A percentile compares a stretch with the other conserved stretches of the same genome.
These are phyloP conservation scores for Dendrothele bispora DNA, from an alignment of 768 basidiomycete species.

Conservation along the genomic window DNA sequence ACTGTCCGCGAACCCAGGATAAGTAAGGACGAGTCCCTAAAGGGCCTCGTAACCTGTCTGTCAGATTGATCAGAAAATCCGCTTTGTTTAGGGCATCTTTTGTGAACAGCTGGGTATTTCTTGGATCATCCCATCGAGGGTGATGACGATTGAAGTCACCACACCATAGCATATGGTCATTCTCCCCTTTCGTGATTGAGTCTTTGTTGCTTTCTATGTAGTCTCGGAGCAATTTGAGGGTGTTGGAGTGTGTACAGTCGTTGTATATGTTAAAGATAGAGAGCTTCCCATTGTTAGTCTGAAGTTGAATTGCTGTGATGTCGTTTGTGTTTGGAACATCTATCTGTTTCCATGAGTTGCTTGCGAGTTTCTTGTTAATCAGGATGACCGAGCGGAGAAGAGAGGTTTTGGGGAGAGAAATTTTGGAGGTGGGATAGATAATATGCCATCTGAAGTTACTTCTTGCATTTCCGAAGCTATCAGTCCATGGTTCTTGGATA, in stretches of 20 bases:
- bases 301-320: constrained; percentile 24
- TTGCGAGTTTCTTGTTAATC: constrained; percentile 17
- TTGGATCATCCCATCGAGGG: constrained; percentile 19
- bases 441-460: neutral
- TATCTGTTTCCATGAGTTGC: constrained; percentile 18
- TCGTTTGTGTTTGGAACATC: constrained; percentile 18
- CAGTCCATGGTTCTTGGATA: constrained; percentile 27
- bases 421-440: neutral
- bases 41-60: too few relatives aligned
- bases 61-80: neutral
- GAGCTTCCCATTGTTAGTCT: constrained; percentile 10
- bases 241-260: neutral
- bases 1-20: too few relatives aligned
- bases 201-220: too few relatives aligned
- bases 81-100: neutral
- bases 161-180: constrained; percentile 19
- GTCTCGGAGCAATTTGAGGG: neutral
- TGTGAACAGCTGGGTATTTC: constrained; percentile 16
- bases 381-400: constrained; percentile 18
- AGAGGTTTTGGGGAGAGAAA: neutral
- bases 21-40: too few relatives aligned
- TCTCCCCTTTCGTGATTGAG: neutral
- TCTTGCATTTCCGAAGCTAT: constrained; percentile 8
- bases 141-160: constrained; percentile 26
- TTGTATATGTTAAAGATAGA: constrained; percentile 15